Evolutionary conservation across 2,329 filamentous ascomycete species (phyloP), one percentile per base, ranked within the genome.

Genomic region (Xylariomycetidae sp.): DNA sequence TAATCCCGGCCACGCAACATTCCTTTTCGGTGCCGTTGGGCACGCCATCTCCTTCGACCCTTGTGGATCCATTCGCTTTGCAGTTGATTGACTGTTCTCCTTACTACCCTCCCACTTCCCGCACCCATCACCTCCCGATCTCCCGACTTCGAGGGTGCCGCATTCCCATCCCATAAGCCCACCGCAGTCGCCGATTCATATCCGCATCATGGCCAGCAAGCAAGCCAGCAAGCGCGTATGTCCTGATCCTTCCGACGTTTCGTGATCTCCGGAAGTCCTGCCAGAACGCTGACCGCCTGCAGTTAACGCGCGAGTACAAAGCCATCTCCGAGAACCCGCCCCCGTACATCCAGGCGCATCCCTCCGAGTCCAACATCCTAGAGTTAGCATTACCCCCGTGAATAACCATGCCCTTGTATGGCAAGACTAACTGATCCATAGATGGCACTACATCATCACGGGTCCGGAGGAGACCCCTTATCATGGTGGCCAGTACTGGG

Each of bases 401-500:
- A n/a, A n/a, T n/a, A n/a, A n/a, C 37, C 20, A 28, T 24, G 25
- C n/a, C 19, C 19, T 9, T 24, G 18, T 13, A 22, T 5, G 5
- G 32, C 32, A 23, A 32, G 44, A 39, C 16, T 27, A 28, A 37
- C 42, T 33, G 40, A 31, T 32, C 27, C 31, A 20, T 52, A 85
- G 82, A 65, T 94, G 87, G 87, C 87, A 94, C 65, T 94, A 93
- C 65, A 85, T 95, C 55, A 84, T 96, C 47, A 95, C 89, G 23
- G 92, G 92, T 2, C 90, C 92, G 20, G 88, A 93, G 40, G 78
- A 89, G 39, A 98, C 92, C 1, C 90, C 92, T 2, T 98, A 98
- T 59, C 79, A 93, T 52, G 80, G 82, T 54, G 92, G 92, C 28
- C 92, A 98, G 61, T 98, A 96, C 68, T 98, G 92, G 92, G 92